Evolutionary conservation across 768 basidiomycete genomes (phyloP).

Genomic region (Ramaria sp.): DNA sequence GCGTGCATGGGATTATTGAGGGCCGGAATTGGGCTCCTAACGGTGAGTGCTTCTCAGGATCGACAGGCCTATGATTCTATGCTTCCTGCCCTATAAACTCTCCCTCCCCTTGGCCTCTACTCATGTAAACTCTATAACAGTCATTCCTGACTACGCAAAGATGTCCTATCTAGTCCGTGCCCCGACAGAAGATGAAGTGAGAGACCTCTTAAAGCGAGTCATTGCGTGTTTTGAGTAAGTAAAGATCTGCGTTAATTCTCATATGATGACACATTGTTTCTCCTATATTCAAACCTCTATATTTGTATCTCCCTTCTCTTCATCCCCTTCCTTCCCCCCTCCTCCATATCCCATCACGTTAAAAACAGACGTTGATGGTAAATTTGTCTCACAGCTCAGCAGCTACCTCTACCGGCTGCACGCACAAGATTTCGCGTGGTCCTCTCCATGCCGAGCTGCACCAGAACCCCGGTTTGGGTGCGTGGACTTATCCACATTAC

Average conservation of each 20-base stretch:
- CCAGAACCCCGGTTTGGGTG: conserved; percentile 59
- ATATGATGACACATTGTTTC: background rate
- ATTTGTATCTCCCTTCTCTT: too few species aligned
- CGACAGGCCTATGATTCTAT: background rate
- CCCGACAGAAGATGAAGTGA: conserved; percentile 50
- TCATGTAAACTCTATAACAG: conserved; percentile 24
- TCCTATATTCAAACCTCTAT: background rate
- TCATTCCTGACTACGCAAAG: conserved; percentile 75
- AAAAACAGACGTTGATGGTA: too few species aligned
- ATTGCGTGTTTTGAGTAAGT: conserved; percentile 63
- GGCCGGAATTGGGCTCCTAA: conserved; percentile 70
- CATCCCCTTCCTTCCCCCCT: background rate
- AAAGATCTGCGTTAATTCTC: too few species aligned
- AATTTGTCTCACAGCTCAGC: conserved; percentile 48
- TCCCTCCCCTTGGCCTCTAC: background rate
- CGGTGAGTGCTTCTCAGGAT: conserved; percentile 29
- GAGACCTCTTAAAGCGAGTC: conserved; percentile 48
- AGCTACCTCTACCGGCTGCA: conserved; percentile 55
- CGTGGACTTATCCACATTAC: conserved; percentile 7
- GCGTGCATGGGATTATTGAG: conserved; percentile 71
- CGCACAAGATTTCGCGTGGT: conserved; percentile 28
- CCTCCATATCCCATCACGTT: too few species aligned
- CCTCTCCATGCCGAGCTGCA: conserved; percentile 44
- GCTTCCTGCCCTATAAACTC: background rate
- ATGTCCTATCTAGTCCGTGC: conserved; percentile 57